Conservation (phyloP, 495 filamentous ascomycete genomes). For the Gamarada debralockiae region DNA sequence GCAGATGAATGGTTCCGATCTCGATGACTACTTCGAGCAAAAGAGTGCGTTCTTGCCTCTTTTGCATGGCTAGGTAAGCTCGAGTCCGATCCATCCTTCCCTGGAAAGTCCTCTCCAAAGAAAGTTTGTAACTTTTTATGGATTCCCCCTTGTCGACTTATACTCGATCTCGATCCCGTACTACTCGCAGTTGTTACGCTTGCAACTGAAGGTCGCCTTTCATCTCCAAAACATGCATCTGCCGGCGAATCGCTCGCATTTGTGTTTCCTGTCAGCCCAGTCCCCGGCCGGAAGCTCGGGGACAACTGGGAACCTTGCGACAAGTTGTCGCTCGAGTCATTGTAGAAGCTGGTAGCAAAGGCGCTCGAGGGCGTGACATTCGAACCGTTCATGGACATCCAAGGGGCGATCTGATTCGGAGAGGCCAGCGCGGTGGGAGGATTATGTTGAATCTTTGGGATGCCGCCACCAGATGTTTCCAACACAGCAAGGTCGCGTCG, state of each 20-base stretch:
- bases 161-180: conserved; percentile 78
- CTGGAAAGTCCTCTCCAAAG: conserved; percentile 80
- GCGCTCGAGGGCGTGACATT: conserved; percentile 26
- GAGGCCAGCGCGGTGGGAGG: conserved; percentile 43
- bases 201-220: conserved; percentile 82
- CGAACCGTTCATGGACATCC: conserved; percentile 37
- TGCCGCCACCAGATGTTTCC: conserved; percentile 52
- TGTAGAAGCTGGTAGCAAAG: conserved; percentile 49
- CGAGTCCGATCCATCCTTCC: conserved; percentile 65
- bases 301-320: conserved; percentile 56
- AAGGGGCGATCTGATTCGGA: conserved; percentile 42
- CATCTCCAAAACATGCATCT: conserved; percentile 61
- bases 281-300: conserved; percentile 63
- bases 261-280: conserved; percentile 44
- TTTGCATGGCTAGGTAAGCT: conserved; percentile 56
- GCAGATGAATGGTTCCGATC: conserved; percentile 76
- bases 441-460: conserved; percentile 49
- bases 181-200: conserved; percentile 85
- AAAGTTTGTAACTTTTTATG: conserved; percentile 78
- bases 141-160: conserved; percentile 53
- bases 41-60: conserved; percentile 51
- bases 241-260: conserved; percentile 63
- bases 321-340: conserved; percentile 63
- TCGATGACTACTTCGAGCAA: conserved; percentile 52
- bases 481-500: conserved; percentile 68